Conservation (phyloP, 352 stramenopile genomes). For the Pythium rhizo-oryzae region DNA sequence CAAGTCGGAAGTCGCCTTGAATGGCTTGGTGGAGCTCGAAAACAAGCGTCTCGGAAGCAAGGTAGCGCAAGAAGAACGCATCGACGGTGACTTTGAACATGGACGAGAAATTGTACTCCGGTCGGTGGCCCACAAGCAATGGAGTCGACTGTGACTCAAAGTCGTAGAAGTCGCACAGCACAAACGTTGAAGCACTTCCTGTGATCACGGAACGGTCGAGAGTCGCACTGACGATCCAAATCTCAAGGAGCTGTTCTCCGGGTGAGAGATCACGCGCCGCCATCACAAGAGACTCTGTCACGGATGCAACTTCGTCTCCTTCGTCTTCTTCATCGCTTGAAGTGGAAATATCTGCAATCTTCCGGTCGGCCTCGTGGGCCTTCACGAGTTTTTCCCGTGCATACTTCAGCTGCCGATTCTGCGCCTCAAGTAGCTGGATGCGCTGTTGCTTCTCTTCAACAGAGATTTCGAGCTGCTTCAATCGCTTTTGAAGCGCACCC, state of each 20-base stretch:
- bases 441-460: conserved; percentile 80
- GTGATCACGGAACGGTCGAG: conserved; percentile 76
- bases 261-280: conserved; percentile 60
- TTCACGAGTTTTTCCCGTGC: conserved; percentile 51
- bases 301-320: conserved; percentile 47
- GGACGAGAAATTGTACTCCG: conserved; percentile 91
- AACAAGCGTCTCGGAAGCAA: conserved; percentile 85
- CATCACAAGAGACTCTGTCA: conserved; percentile 72
- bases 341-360: conserved; percentile 29
- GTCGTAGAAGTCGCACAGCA: conserved; percentile 94
- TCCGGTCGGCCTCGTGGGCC: conserved; percentile 27
- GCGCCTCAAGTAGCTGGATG: conserved; percentile 86
- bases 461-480: conserved; percentile 87
- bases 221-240: conserved; percentile 78
- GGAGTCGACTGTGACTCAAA: conserved; percentile 94
- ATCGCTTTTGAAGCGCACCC: conserved; percentile 69
- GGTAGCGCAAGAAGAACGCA: conserved; percentile 91
- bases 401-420: conserved; percentile 89
- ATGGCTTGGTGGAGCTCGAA: conserved; percentile 91
- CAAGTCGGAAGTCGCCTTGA: conserved; percentile 88
- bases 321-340: conserved; percentile 45
- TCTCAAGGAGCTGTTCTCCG: conserved; percentile 92
- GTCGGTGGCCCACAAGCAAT: conserved; percentile 76
- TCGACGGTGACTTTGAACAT: conserved; percentile 93
- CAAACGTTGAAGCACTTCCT: conserved; percentile 85